These are phyloP conservation scores for Cordyceps pruinosa DNA, from an alignment of 2,329 filamentous ascomycete species.

Conservation along the genomic window DNA sequence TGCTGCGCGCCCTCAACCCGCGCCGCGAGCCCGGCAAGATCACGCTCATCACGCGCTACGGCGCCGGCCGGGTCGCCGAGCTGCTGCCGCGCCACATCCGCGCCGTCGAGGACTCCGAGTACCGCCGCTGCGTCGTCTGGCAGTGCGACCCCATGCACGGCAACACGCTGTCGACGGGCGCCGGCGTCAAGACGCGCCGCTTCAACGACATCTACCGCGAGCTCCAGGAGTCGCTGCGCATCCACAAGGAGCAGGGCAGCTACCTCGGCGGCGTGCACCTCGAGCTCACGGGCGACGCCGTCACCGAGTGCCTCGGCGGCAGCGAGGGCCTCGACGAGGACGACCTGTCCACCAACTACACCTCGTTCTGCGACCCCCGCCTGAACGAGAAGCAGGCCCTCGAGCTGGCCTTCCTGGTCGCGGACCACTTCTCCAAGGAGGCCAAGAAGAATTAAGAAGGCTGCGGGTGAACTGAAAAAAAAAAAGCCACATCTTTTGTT, in stretches of 20 bases:
- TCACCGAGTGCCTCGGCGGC: conserved; percentile 92
- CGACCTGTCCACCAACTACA: conserved; percentile 85
- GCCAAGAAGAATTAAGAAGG: conserved; percentile 16
- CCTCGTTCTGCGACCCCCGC: conserved; percentile 89
- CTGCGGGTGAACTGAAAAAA: background rate
- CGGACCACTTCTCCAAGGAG: conserved; percentile 60
- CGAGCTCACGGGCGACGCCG: conserved; percentile 89
- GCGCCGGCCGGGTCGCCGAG: conserved; percentile 65
- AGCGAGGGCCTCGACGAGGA: conserved; percentile 82
- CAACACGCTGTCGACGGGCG: conserved; percentile 60
- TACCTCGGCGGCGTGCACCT: conserved; percentile 92
- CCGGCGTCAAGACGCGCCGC: conserved; percentile 83
- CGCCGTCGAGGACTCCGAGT: conserved; percentile 75
- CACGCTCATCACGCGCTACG: conserved; percentile 93
- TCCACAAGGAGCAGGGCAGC: conserved; percentile 76
- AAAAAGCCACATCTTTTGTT: background rate
- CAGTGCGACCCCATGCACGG: conserved; percentile 99
- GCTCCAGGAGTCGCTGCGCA: conserved; percentile 71
- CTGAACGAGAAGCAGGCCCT: conserved; percentile 97
- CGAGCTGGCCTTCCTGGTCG: conserved; percentile 88
- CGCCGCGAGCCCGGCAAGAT: conserved; percentile 79
- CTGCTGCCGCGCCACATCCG: conserved; percentile 81
- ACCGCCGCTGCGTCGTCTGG: conserved; percentile 68
- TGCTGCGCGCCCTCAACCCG: conserved; percentile 85
- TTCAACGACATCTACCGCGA: conserved; percentile 89